Evolutionary conservation across 1,284 basidiomycete species (phyloP).

Genomic region (Tremellales sp.): DNA sequence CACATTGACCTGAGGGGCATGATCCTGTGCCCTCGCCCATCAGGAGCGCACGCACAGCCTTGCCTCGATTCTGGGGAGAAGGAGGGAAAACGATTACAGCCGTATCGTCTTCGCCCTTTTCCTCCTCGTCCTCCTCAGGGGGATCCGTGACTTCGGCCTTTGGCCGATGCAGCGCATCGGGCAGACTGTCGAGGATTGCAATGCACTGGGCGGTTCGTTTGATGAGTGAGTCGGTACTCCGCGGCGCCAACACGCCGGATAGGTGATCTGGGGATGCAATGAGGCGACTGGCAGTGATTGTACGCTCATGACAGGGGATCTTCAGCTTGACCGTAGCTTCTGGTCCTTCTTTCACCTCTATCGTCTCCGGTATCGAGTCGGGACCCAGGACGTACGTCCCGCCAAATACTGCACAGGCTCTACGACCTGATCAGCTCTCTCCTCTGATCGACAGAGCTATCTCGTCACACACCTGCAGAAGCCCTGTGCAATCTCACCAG

Average conservation of each 20-base stretch:
- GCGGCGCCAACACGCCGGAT: not conserved
- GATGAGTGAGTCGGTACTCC: too few species aligned
- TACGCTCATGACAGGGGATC: slow-evolving; percentile 56
- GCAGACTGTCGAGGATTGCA: slow-evolving; percentile 58
- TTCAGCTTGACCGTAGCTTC: slow-evolving; percentile 46
- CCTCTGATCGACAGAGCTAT: not conserved
- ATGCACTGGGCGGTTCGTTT: slow-evolving; percentile 58
- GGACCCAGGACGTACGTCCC: slow-evolving; percentile 73
- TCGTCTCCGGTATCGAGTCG: slow-evolving; percentile 22
- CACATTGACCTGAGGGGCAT: slow-evolving; percentile 77
- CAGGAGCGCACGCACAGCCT: slow-evolving; percentile 64
- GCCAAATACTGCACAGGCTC: slow-evolving; percentile 77
- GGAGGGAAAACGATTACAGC: slow-evolving; percentile 76
- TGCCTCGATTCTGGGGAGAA: slow-evolving; percentile 58
- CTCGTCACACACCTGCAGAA: slow-evolving; percentile 61
- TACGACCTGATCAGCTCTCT: slow-evolving; percentile 30
- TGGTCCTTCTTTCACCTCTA: slow-evolving; percentile 14
- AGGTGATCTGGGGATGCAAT: slow-evolving; percentile 50
- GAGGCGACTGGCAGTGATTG: slow-evolving; percentile 52
- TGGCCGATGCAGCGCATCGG: slow-evolving; percentile 19
- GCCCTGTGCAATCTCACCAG: slow-evolving; percentile 87
- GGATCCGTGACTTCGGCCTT: not conserved
- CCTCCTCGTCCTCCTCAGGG: slow-evolving; percentile 17
- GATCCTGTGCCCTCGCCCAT: slow-evolving; percentile 82
- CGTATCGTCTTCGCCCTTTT: slow-evolving; percentile 57